phyloP scores from a whole-genome alignment of 352 stramenopile species.

The Phytophthora meadii region DNA sequence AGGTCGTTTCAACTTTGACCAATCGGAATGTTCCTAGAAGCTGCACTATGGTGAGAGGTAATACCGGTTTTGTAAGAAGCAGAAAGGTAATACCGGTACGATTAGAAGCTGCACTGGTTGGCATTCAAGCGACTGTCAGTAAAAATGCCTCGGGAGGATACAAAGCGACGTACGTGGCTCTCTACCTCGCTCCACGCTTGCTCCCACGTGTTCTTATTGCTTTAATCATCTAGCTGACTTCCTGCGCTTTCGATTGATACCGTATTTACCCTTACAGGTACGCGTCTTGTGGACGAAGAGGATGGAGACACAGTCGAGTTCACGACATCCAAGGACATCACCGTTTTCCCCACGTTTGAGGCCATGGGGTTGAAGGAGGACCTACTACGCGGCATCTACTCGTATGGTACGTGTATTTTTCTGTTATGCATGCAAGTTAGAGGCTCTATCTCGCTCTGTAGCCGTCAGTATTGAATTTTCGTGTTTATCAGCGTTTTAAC shows the following conservation, averaged over 20 bases:
- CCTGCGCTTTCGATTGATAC: slow-evolving; percentile 16
- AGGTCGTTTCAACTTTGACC: too few relatives aligned
- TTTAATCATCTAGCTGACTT: slow-evolving; percentile 7
- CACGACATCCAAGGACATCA: slow-evolving; percentile 91
- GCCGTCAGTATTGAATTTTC: too few relatives aligned
- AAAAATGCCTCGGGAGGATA: slow-evolving; percentile 34
- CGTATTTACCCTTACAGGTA: slow-evolving; percentile 37
- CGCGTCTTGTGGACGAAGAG: slow-evolving; percentile 70
- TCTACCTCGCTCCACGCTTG: slow-evolving; percentile 1
- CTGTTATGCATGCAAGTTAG: neutral
- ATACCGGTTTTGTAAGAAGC: too few relatives aligned
- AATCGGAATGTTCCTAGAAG: slow-evolving; percentile 5
- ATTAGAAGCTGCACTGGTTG: neutral
- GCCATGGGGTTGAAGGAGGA: slow-evolving; percentile 93
- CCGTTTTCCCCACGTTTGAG: slow-evolving; percentile 91
- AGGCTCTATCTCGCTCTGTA: slow-evolving; percentile 13
- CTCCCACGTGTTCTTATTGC: neutral
- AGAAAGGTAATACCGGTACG: too few relatives aligned
- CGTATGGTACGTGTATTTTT: slow-evolving; percentile 53
- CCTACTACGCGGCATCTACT: slow-evolving; percentile 91
- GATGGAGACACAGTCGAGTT: slow-evolving; percentile 86
- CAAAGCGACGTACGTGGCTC: slow-evolving; percentile 33
- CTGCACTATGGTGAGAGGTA: neutral
- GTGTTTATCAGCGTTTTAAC: slow-evolving; percentile 3
- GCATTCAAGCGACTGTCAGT: neutral